Base-by-base conservation (phyloP, 257 asterid genomes). In the Handroanthus guayacan region DNA sequence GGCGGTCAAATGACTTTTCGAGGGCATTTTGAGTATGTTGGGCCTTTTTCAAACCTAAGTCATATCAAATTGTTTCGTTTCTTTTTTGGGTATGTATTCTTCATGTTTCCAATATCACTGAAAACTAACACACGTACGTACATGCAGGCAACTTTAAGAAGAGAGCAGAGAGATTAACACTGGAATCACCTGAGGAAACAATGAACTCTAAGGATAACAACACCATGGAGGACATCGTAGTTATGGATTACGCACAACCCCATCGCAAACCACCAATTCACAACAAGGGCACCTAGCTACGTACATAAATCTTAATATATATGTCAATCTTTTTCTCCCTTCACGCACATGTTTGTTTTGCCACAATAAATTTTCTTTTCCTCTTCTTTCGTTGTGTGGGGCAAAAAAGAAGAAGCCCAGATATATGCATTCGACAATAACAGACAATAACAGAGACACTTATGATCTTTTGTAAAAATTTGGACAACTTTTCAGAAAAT, bases 241-340 rank as follows among this genome's bases (percentile, higher is more conserved):
- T 85, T 37, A 89, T 89, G 94, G 97, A 92, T 63, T 92, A 92
- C 10, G 95, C 96, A 16, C 94, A 84, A 71, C 95, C 97, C 67
- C 97, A 87, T 72, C 92, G 97, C 62, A 92, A 89, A 76, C 94
- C 97, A 58, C 97, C 97, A 41, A 90, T 92, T 72, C 97, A 92
- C 78, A 92, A 92, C 87, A 80, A 16, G 48, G 80, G 80, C 39
- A 91, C 93, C 76, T 91, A 82, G 81, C 34, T 65, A 57, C 17
- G 8, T n/a, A 66, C 44, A 66, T 12, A 67, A 45, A 18, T 5
- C 3, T 7, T 18, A 38, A 14, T 17, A 25, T 63, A 62, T 3
- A 43, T 17, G 10, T 43, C 3, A 36, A 79, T 71, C 43, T 16
- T 16, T 55, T 52, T 47, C 68, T 38, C 69, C 57, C 68, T 38